Conservation (phyloP, 257 asterid genomes). For the Primulina eburnea region DNA sequence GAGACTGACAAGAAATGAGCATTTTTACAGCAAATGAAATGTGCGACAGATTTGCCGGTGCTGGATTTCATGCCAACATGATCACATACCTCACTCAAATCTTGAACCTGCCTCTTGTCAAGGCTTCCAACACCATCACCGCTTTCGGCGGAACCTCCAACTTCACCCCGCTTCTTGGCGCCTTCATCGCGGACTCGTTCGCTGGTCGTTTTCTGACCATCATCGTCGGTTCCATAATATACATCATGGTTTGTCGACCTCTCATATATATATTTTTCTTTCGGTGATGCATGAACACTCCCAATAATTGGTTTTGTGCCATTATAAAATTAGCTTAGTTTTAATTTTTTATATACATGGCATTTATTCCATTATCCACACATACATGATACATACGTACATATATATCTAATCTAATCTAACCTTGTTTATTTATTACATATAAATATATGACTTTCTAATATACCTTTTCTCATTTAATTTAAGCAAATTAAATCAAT, state of each 20-base stretch:
- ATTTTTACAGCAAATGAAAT: slow-evolving; percentile 58
- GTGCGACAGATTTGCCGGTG: slow-evolving; percentile 70
- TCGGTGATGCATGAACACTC: too few relatives aligned
- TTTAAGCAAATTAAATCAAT: too few relatives aligned
- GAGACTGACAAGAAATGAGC: not conserved
- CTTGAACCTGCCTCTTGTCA: slow-evolving; percentile 71
- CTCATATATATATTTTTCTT: too few relatives aligned
- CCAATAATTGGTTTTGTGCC: too few relatives aligned
- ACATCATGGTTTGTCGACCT: slow-evolving; percentile 45
- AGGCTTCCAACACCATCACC: slow-evolving; percentile 73
- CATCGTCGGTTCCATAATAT: slow-evolving; percentile 52
- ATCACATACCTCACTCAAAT: slow-evolving; percentile 71
- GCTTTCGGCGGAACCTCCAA: slow-evolving; percentile 65
- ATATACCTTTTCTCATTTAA: too few relatives aligned
- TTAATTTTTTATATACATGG: too few relatives aligned
- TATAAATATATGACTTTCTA: too few relatives aligned
- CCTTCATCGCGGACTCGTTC: slow-evolving; percentile 66
- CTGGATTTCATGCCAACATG: slow-evolving; percentile 82
- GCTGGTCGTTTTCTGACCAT: slow-evolving; percentile 83
- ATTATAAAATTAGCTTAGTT: too few relatives aligned
- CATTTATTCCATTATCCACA: too few relatives aligned
- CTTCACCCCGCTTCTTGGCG: slow-evolving; percentile 75
- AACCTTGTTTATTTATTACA: too few relatives aligned
- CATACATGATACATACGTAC: too few relatives aligned
- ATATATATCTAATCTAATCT: too few relatives aligned